Evolutionary conservation across 208 protist genomes (phyloP), one percentile per base, ranked within the genome.

Genomic region (Trichomonas vaginalis): DNA sequence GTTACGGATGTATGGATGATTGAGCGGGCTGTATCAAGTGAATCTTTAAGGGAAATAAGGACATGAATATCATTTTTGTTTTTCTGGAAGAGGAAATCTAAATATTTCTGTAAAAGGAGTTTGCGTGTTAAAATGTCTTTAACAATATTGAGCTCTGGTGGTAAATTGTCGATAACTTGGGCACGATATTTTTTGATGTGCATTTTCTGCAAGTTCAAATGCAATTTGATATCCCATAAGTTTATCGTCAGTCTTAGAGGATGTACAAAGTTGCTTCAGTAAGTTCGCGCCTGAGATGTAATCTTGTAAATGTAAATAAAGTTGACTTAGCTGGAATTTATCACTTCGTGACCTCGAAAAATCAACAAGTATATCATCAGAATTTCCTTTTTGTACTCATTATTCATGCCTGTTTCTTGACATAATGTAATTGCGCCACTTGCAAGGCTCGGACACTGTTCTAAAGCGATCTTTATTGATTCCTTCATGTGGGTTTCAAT

Each of bases 191-290:
- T 35, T n/a, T 40, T 88, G 82, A 47, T 88, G 82, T 88, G 82
- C 82, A 47, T 88, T 88, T 88, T 88, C 82, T 47, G 82, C 82
- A 47, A 88, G 82, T 88, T 88, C 82, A 47, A 88, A 88, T 32
- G 82, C 82, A 40, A 88, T 88, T 88, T 88, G 82, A 88, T 45
- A 88, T 10, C 35, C 35, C 17, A 88, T 32, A 17, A 88, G 40
- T 40, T 88, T 35, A 35, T 88, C 35, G 12, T 88, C 82, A 47
- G 8, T 40, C 32, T 47, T 47, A 10, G 14, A 35, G 32, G 35
- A 47, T 3, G 82, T n/a, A 9, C 14, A 47, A 32, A 88, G 47
- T 88, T 35, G 17, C 14, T 32, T 47, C 15, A 88, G 32, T 47
- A 88, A 39, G 8, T 45, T 40, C 8, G 82, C 82, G 17, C 32